phyloP scores from a whole-genome alignment of 805 yeast genomes.

The Candida morakotiae region DNA sequence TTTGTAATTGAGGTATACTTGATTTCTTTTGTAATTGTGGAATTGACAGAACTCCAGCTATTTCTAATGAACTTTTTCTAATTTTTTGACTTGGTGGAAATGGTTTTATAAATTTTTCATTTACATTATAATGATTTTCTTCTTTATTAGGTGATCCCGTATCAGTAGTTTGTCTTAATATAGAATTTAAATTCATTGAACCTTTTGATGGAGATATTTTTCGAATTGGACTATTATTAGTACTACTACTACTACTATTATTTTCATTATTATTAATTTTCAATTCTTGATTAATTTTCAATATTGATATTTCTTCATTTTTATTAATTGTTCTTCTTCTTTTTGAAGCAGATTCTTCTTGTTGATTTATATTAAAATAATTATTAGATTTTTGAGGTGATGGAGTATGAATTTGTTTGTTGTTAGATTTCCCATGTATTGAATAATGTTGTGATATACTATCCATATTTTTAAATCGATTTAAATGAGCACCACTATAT shows the following conservation, averaged over 20 bases:
- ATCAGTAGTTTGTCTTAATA: conserved; percentile 16
- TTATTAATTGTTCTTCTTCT: conserved; percentile 40
- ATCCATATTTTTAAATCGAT: conserved; percentile 43
- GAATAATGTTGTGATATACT: conserved; percentile 48
- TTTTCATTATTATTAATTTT: neutral
- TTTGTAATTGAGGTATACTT: conserved; percentile 10
- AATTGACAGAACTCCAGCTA: conserved; percentile 30
- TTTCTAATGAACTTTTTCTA: conserved; percentile 27
- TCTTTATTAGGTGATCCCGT: conserved; percentile 14
- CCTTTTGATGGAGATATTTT: conserved; percentile 40
- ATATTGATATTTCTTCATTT: conserved; percentile 28
- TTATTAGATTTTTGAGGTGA: conserved; percentile 3
- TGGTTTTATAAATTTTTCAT: conserved; percentile 19
- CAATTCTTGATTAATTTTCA: neutral
- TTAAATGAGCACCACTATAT: conserved; percentile 29
- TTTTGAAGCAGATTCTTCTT: conserved; percentile 16
- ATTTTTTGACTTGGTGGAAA: conserved; percentile 20
- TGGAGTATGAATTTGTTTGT: neutral
- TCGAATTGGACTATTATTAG: conserved; percentile 16
- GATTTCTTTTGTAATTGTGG: conserved; percentile 13
- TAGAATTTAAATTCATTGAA: conserved; percentile 31
- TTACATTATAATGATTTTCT: neutral
- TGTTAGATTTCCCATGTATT: conserved; percentile 16
- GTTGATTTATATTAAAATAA: neutral
- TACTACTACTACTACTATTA: neutral